phyloP scores from a whole-genome alignment of 306 rosid species.

The Elaeagnus macrophylla region DNA sequence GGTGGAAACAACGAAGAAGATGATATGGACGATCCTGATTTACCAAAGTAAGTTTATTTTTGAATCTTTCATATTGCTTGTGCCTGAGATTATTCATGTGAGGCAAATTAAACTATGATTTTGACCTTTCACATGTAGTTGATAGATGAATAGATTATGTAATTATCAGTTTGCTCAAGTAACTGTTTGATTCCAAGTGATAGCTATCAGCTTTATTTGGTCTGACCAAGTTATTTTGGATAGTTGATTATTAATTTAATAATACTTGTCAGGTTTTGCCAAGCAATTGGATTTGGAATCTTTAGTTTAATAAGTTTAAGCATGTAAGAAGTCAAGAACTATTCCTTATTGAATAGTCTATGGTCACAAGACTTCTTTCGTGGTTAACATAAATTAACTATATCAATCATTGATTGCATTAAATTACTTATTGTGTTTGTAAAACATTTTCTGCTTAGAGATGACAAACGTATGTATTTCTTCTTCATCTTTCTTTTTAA shows the following conservation, averaged over 20 bases:
- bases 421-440: no score
- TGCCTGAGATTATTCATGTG: not conserved
- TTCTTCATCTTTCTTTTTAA: no score
- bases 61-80: not conserved
- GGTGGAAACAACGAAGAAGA: constrained; percentile 32
- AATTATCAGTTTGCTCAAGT: not conserved
- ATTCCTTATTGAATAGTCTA: not conserved
- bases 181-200: no score
- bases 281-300: not conserved
- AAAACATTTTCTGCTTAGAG: no score
- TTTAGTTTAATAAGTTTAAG: not conserved
- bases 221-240: not conserved
- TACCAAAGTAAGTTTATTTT: constrained; percentile 53
- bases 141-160: not conserved
- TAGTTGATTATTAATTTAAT: not conserved
- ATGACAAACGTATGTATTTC: no score
- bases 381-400: no score
- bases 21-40: constrained; percentile 53
- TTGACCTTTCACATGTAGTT: not conserved
- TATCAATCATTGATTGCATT: no score
- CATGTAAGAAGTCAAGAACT: not conserved
- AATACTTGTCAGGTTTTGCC: not conserved
- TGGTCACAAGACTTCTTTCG: no score
- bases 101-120: not conserved
- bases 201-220: not conserved